Evolutionary conservation across 2,329 filamentous ascomycete genomes (phyloP), one percentile per base, ranked within the genome.

Genomic region (Cladosporium austrohemisphaericum): DNA sequence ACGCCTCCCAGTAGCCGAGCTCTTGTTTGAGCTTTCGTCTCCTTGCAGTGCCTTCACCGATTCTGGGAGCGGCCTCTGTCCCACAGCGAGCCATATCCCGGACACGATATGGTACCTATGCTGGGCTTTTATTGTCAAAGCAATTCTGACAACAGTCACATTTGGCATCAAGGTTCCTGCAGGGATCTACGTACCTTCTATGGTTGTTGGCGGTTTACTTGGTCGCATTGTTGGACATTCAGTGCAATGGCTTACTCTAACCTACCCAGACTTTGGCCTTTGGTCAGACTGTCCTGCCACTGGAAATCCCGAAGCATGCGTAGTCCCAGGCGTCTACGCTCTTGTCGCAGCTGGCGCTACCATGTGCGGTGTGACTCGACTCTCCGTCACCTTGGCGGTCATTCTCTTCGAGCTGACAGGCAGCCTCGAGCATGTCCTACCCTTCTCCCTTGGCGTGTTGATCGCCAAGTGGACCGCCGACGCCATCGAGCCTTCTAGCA

Each of bases 381-480:
- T 98, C 1, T 95, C 91, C 0, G 88, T 98, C 18, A 97, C 93
- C 0, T 76, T 98, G 7, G 91, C 90, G 0, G 90, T 97, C 62
- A 97, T 98, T 53, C 74, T 97, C 1, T 97, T 98, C 59, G 93
- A 98, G 67, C 76, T 98, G 28, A 98, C 93, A 0, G 93, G 93
- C 49, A 95, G 89, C 65, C 75, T 97, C 41, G 88, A 97, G 65
- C 94, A 97, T 61, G 93, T 98, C 3, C 74, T 98, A 9, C 93
- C 93, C 0, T 97, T 97, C 67, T 96, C 91, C 0, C 73, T 98
- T 7, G 86, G 88, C 0, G 89, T 98, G 26, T 76, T 97, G 3
- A 90, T 95, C 22, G 84, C 92, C n/a, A 98, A 98, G 71, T 98
- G 93, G 93, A 95, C 90, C 0, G 91, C 93, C 0, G 93, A 97